Evolutionary conservation across 306 rosid species (phyloP).

Genomic region (Citrullus mucosospermus): DNA sequence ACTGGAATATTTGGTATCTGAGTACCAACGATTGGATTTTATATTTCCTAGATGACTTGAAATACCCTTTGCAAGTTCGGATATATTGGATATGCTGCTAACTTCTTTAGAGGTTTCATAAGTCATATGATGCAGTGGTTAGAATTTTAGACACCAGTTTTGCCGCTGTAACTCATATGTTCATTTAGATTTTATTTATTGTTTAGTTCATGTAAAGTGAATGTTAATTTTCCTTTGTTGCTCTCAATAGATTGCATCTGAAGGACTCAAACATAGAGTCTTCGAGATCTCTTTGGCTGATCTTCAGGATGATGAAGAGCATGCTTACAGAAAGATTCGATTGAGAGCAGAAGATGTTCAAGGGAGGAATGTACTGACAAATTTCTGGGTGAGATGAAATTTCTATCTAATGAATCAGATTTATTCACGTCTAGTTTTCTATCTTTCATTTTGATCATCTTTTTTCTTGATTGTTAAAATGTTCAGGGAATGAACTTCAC

Average conservation of each 20-base stretch:
- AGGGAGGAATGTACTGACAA: slow-evolving; percentile 76
- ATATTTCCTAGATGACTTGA: background rate
- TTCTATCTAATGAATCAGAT: background rate
- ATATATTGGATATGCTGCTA: background rate
- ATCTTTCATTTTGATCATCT: background rate
- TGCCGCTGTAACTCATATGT: background rate
- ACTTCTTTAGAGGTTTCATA: background rate
- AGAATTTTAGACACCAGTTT: background rate
- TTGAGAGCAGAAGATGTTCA: slow-evolving; percentile 95
- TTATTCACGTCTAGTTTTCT: background rate
- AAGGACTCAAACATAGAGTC: slow-evolving; percentile 91
- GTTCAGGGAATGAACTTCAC: slow-evolving; percentile 79
- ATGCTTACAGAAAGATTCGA: slow-evolving; percentile 88
- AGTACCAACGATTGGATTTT: background rate
- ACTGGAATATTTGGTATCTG: background rate
- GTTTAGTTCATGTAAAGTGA: background rate
- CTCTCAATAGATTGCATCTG: slow-evolving; percentile 68
- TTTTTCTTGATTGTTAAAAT: background rate
- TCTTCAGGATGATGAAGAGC: slow-evolving; percentile 87
- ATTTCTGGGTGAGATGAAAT: slow-evolving; percentile 62
- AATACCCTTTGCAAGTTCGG: background rate
- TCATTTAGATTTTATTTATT: background rate
- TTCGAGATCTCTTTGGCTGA: slow-evolving; percentile 91
- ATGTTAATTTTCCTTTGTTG: background rate
- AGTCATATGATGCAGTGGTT: background rate